Percentiles rank a stretch among this genome's conserved stretches.
Evolutionary conservation across 2,329 filamentous ascomycete species (phyloP).

Genomic region (Aspergillus carbonarius): DNA sequence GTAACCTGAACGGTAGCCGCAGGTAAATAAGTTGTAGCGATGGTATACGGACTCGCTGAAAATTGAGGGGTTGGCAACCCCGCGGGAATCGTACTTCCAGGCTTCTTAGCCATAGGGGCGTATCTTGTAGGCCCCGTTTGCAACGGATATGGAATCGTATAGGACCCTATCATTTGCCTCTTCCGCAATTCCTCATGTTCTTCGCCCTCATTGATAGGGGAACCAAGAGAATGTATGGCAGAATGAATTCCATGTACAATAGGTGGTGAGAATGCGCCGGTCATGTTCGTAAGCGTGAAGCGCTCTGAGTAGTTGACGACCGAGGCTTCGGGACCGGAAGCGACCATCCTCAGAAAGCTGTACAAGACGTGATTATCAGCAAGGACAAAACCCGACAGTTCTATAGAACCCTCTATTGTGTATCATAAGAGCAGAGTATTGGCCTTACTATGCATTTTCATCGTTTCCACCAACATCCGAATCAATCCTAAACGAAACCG

Average conservation of each 20-base stretch:
- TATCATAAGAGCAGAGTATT: not conserved
- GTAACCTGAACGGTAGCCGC: constrained; percentile 51
- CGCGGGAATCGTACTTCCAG: constrained; percentile 58
- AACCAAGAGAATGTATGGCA: constrained; percentile 14
- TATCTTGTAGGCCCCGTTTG: constrained; percentile 59
- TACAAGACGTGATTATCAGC: not conserved
- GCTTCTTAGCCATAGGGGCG: constrained; percentile 61
- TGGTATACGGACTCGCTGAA: constrained; percentile 55
- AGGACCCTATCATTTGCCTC: constrained; percentile 29
- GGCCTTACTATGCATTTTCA: constrained; percentile 58
- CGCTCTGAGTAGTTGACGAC: constrained; percentile 61
- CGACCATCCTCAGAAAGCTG: constrained; percentile 61
- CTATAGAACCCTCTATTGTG: not conserved
- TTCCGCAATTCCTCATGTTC: constrained; percentile 28
- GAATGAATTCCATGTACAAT: constrained; percentile 35
- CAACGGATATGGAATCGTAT: constrained; percentile 52
- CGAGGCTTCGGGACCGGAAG: constrained; percentile 53
- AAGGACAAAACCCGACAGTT: not conserved
- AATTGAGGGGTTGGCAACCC: constrained; percentile 49
- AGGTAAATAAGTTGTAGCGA: constrained; percentile 54
- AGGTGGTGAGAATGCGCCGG: constrained; percentile 53
- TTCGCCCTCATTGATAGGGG: constrained; percentile 1
- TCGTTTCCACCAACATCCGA: constrained; percentile 45
- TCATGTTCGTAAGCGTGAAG: constrained; percentile 66
- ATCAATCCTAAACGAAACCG: constrained; percentile 47